Percentiles rank a stretch among this genome's conserved stretches.
Evolutionary conservation across 805 yeast species (phyloP).

Genomic region (Komagataella kurtzmanii): DNA sequence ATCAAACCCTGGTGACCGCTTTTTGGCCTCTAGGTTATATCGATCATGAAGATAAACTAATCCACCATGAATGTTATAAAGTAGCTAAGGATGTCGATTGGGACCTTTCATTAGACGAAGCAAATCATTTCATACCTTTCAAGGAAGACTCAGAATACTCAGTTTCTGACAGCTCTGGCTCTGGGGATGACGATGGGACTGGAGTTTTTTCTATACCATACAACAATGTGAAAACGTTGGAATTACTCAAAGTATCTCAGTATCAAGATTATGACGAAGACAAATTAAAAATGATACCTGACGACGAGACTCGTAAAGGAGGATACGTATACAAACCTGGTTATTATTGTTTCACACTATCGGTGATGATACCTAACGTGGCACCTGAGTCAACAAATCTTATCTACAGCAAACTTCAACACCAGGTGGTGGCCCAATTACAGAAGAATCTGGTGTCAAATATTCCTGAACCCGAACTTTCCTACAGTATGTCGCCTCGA

Average conservation of each 20-base stretch:
- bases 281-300: background rate
- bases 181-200: slow-evolving; percentile 7
- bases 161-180: slow-evolving; percentile 5
- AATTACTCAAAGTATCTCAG: slow-evolving; percentile 11
- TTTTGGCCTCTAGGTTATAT: slow-evolving; percentile 27
- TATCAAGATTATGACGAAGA: slow-evolving; percentile 3
- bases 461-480: slow-evolving; percentile 17
- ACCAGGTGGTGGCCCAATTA: slow-evolving; percentile 25
- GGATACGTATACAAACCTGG: slow-evolving; percentile 36
- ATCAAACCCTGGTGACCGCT: slow-evolving; percentile 27
- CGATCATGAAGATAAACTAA: slow-evolving; percentile 23
- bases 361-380: slow-evolving; percentile 44
- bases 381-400: slow-evolving; percentile 50
- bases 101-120: slow-evolving; percentile 25
- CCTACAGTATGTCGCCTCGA: slow-evolving; percentile 20
- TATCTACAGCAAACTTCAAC: slow-evolving; percentile 33
- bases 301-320: background rate
- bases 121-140: slow-evolving; percentile 22
- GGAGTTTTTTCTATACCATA: slow-evolving; percentile 7
- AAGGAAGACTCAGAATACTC: slow-evolving; percentile 5
- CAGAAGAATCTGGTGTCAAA: slow-evolving; percentile 18
- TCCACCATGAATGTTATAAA: slow-evolving; percentile 29
- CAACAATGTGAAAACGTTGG: slow-evolving; percentile 12
- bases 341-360: slow-evolving; percentile 53
- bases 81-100: slow-evolving; percentile 27